A percentile compares a stretch with the other conserved stretches of the same genome.
These are phyloP conservation scores for Chytriomyces sp. DNA, from an alignment of 192 early-diverging fungal genomes.

Conservation along the genomic window DNA sequence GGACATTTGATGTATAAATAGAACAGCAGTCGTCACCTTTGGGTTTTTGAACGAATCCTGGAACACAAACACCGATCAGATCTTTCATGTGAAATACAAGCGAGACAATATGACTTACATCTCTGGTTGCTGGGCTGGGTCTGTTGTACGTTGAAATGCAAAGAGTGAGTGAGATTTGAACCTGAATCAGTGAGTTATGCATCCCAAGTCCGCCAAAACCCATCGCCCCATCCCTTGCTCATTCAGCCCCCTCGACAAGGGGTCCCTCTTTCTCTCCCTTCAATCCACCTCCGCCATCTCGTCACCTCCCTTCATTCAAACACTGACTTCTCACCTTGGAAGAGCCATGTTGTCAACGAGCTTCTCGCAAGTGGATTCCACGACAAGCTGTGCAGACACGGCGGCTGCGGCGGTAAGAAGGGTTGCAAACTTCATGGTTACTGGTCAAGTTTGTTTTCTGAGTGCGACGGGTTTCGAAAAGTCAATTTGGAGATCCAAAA, in stretches of 20 bases:
- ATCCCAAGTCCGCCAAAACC: not conserved
- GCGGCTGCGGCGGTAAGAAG: not conserved
- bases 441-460: too few relatives aligned
- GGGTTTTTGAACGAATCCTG: not conserved
- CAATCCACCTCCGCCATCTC: not conserved
- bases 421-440: not conserved
- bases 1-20: not conserved
- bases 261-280: too few relatives aligned
- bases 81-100: not conserved
- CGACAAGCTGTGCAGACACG: not conserved
- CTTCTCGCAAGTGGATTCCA: constrained; percentile 4
- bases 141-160: not conserved
- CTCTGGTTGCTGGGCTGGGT: too few relatives aligned
- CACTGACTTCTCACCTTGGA: constrained; percentile 10
- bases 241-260: too few relatives aligned
- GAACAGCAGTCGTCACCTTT: not conserved
- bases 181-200: too few relatives aligned
- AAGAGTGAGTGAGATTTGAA: not conserved
- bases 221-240: not conserved
- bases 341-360: constrained; percentile 17
- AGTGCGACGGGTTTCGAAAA: too few relatives aligned
- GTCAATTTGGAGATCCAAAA: too few relatives aligned
- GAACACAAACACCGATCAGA: not conserved
- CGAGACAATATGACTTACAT: too few relatives aligned
- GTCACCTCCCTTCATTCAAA: not conserved